Conservation (phyloP, 2,329 filamentous ascomycete species). For the Trichoderma gracile region DNA sequence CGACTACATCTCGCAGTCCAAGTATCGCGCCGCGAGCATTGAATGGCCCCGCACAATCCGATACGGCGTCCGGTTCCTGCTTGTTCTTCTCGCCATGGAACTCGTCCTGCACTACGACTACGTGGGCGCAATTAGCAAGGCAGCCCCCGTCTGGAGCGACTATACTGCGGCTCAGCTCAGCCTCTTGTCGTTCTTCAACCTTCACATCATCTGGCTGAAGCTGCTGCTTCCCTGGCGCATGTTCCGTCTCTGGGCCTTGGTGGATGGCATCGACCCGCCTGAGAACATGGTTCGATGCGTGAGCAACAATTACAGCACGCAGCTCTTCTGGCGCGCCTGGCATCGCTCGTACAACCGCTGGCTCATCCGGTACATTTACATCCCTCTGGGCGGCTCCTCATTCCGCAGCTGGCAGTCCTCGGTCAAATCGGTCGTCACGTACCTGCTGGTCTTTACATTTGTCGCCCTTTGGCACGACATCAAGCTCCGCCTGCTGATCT, state of each 20-base stretch:
- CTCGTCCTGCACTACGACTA: conserved; percentile 89
- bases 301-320: conserved; percentile 87
- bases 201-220: conserved; percentile 97
- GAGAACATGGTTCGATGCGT: conserved; percentile 99
- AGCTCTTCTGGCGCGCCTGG: conserved; percentile 95
- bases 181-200: conserved; percentile 91
- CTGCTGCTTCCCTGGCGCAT: conserved; percentile 96
- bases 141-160: conserved; percentile 72
- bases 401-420: conserved; percentile 48
- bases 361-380: conserved; percentile 90
- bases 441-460: conserved; percentile 87
- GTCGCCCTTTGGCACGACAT: conserved; percentile 99
- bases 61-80: conserved; percentile 79
- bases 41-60: conserved; percentile 69
- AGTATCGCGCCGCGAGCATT: conserved; percentile 71
- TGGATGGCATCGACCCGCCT: conserved; percentile 89
- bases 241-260: conserved; percentile 92
- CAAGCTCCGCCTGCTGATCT: conserved; percentile 82
- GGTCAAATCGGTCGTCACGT: conserved; percentile 69
- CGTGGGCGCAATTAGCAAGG: conserved; percentile 86
- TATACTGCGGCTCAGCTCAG: conserved; percentile 87
- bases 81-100: conserved; percentile 86
- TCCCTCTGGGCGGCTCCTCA: conserved; percentile 77
- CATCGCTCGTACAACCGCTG: conserved; percentile 94
- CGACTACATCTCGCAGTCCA: conserved; percentile 87